These are phyloP conservation scores for Thermomyces lanuginosus DNA, from an alignment of 2,329 filamentous ascomycete genomes.

Conservation along the genomic window DNA sequence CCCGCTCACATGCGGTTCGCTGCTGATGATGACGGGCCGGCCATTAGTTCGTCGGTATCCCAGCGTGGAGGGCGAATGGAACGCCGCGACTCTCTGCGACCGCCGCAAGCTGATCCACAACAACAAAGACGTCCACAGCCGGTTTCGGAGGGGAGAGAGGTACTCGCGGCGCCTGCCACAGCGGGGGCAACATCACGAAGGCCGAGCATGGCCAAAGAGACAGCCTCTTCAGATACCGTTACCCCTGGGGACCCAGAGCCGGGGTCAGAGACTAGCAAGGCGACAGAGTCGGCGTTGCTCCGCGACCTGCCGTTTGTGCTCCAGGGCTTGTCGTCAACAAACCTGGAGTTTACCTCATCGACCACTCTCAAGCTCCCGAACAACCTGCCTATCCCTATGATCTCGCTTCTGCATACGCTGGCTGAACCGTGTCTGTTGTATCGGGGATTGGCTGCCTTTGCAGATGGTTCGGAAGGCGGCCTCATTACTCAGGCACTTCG, in stretches of 20 bases:
- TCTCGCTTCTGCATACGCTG: conserved; percentile 74
- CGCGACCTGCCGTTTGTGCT: conserved; percentile 82
- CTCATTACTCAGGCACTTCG: conserved; percentile 84
- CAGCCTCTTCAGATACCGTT: conserved; percentile 8
- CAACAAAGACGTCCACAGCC: too few species aligned
- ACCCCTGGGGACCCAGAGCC: conserved; percentile 9
- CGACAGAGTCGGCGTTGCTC: conserved; percentile 49
- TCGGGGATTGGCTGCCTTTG: conserved; percentile 60
- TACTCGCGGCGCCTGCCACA: too few species aligned
- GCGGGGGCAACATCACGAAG: too few species aligned
- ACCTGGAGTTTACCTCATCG: conserved; percentile 56
- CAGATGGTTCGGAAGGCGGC: conserved; percentile 63
- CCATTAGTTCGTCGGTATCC: conserved; percentile 26
- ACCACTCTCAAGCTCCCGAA: conserved; percentile 59
- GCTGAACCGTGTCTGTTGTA: conserved; percentile 93
- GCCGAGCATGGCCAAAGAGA: conserved; percentile 10
- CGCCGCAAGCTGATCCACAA: conserved; percentile 5
- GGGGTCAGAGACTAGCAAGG: conserved; percentile 37
- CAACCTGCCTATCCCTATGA: conserved; percentile 64
- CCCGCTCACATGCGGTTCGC: conserved; percentile 10
- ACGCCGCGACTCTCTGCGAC: conserved; percentile 13
- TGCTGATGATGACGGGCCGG: conserved; percentile 21
- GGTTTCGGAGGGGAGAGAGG: too few species aligned
- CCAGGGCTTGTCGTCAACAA: conserved; percentile 77
- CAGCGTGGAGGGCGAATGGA: conserved; percentile 15